A percentile compares a stretch with the other conserved stretches of the same genome.
Evolutionary conservation across 2,329 filamentous ascomycete genomes (phyloP).

Genomic region (Zymoseptoria tritici): DNA sequence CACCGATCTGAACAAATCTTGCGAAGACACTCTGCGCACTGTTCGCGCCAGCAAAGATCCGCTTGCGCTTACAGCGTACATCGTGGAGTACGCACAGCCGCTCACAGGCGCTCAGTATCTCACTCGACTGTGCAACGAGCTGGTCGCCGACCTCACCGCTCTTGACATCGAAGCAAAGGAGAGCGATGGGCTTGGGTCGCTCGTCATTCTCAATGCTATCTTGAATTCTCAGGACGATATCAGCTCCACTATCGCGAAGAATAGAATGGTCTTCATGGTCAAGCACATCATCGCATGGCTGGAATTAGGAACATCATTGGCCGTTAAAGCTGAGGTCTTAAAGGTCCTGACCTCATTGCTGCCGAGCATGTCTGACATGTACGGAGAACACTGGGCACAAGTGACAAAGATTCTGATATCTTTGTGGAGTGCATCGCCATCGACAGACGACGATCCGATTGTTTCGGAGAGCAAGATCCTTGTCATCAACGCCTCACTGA

Average conservation of each 20-base stretch:
- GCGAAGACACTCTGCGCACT: constrained; percentile 31
- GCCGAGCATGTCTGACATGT: constrained; percentile 70
- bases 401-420: constrained; percentile 31
- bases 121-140: constrained; percentile 50
- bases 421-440: constrained; percentile 27
- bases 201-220: constrained; percentile 50
- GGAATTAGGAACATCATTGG: constrained; percentile 42
- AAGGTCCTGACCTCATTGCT: constrained; percentile 51
- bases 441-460: neutral
- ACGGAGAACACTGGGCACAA: constrained; percentile 76
- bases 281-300: constrained; percentile 71
- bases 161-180: constrained; percentile 33
- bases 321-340: constrained; percentile 51
- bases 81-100: constrained; percentile 44
- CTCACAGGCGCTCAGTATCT: constrained; percentile 43
- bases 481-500: constrained; percentile 62
- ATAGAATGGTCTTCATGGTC: constrained; percentile 74
- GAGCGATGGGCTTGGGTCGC: constrained; percentile 33
- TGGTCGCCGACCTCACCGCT: constrained; percentile 53
- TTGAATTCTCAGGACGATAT: constrained; percentile 43
- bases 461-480: constrained; percentile 20
- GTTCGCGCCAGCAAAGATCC: constrained; percentile 33
- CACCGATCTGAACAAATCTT: constrained; percentile 26
- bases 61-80: constrained; percentile 41
- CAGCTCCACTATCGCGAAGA: constrained; percentile 44